Base-by-base conservation (phyloP, 148 eudicot species). In the Fagopyrum esculentum region DNA sequence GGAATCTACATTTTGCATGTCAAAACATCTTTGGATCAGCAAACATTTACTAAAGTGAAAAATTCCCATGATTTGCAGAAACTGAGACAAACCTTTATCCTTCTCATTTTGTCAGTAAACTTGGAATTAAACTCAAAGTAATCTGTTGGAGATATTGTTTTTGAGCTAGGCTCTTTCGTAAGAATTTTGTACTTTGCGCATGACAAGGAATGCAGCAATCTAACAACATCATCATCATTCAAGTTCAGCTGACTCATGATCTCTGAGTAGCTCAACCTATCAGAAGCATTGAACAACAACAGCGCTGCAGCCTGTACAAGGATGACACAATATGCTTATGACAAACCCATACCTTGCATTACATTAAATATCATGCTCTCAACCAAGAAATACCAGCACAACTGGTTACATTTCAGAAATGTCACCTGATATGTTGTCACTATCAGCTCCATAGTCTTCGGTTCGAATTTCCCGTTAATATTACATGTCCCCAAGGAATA, bases 401-500 rank as follows among this genome's bases (percentile, higher is more conserved):
- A 22, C 26, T 22, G 26, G 26, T 22, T 22, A 22, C 26, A 22
- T 22, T 35, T 43, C 71, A 40, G 19, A 49, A 22, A 59, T 6
- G n/a, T 30, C 30, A 85, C 87, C 85, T 85, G 87, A 74, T 85
- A 85, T 8, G 87, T 85, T 63, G 83, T 82, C 56, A 85, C 87
- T 70, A 82, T 75, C 61, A 85, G 77, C 72, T 85, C 87, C 59
- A 82, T 82, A 3, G 85, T 80, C 77, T 85, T 85, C 29, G 57
- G 78, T 69, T 80, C 87, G 64, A 82, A 85, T 30, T 85, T 84
- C 29, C 87, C 87, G 22, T 78, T 79, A 16, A 84, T 77, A 44
- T 84, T 79, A 52, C 87, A 84, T 17, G 82, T 84, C 54, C 87
- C 87, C 78, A 85, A 57, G 17, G 87, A 85, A 73, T 89, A 93